Conservation (phyloP, 169 alveolate species). For the Besnoitia besnoiti region DNA sequence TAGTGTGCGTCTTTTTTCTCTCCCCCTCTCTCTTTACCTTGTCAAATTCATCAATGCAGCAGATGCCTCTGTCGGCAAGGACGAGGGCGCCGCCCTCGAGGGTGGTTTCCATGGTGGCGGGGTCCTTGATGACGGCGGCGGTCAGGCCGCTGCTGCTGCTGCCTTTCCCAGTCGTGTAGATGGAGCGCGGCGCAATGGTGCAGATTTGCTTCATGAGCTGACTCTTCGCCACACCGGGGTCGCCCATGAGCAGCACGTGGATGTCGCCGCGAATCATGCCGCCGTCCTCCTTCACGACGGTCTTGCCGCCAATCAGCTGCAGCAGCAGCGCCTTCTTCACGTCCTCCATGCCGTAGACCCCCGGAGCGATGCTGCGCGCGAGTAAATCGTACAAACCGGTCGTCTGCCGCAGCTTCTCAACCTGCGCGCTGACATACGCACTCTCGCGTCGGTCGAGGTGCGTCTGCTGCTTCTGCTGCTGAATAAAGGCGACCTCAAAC, state of each 20-base stretch:
- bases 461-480: constrained; percentile 36
- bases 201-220: constrained; percentile 89
- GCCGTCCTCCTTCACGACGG: constrained; percentile 90
- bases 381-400: constrained; percentile 76
- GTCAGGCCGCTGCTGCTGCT: constrained; percentile 99
- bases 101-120: constrained; percentile 91
- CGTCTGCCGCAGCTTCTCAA: constrained; percentile 26
- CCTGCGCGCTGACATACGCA: not conserved
- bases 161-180: constrained; percentile 98
- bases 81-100: constrained; percentile 99
- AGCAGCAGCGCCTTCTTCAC: constrained; percentile 87
- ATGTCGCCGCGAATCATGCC: constrained; percentile 96
- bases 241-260: constrained; percentile 94
- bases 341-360: constrained; percentile 96
- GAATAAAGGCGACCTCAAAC: not conserved
- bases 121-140: constrained; percentile 94
- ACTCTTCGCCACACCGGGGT: constrained; percentile 97
- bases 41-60: constrained; percentile 99
- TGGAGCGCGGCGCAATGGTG: constrained; percentile 88
- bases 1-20: not conserved
- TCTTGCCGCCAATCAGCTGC: constrained; percentile 92
- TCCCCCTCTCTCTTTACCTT: constrained; percentile 84
- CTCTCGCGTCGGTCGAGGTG: constrained; percentile 1
- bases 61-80: constrained; percentile 94
- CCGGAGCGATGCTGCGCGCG: constrained; percentile 96